Conservation (phyloP, 352 stramenopile species). For the Pythium sp. region DNA sequence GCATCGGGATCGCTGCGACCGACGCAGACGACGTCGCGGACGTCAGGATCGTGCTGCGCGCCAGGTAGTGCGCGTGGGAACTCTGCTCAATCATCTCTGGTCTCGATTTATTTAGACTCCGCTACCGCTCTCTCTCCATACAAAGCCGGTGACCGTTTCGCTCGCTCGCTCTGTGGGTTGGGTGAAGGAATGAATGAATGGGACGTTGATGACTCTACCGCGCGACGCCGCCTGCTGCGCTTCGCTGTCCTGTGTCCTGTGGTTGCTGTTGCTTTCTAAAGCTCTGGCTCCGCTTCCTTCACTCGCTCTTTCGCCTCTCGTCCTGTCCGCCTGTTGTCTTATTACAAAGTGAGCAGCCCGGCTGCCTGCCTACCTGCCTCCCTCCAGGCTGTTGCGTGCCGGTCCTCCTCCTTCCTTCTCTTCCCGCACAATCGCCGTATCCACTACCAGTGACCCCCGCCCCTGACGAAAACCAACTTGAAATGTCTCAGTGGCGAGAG, state of each 20-base stretch:
- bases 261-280: not conserved
- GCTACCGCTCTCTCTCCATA: conserved; percentile 1
- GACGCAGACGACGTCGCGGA: conserved; percentile 2
- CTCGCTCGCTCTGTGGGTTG: not conserved
- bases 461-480: conserved; percentile 4
- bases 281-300: not conserved
- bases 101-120: not conserved
- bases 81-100: conserved; percentile 16
- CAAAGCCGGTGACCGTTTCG: not conserved
- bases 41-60: conserved; percentile 8
- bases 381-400: conserved; percentile 1
- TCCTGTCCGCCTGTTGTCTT: conserved; percentile 5
- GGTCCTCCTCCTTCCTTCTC: not conserved
- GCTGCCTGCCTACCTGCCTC: not conserved
- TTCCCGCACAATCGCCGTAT: conserved; percentile 4
- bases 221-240: not conserved
- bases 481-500: conserved; percentile 1
- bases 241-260: not conserved
- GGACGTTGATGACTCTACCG: not conserved
- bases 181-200: not conserved
- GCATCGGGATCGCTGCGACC: conserved; percentile 5
- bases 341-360: not conserved
- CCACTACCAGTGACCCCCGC: conserved; percentile 3
- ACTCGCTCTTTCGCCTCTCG: not conserved
- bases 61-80: conserved; percentile 10